phyloP scores from a whole-genome alignment of 805 yeast genomes.

The Candida peoriensis region DNA sequence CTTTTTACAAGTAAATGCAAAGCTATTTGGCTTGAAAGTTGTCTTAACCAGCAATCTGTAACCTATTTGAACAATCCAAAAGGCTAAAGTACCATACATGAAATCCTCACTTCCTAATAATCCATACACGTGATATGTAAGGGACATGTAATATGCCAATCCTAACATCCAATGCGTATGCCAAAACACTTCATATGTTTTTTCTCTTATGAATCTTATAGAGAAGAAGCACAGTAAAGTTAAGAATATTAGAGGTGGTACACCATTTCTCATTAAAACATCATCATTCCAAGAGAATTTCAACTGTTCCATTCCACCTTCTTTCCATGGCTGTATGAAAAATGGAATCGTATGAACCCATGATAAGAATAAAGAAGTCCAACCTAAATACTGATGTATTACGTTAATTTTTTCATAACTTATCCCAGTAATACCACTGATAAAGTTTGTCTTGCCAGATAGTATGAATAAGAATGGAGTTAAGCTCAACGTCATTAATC shows the following conservation, averaged over 20 bases:
- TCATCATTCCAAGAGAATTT: conserved; percentile 21
- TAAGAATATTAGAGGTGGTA: conserved; percentile 43
- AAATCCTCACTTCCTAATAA: conserved; percentile 35
- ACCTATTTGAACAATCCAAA: conserved; percentile 45
- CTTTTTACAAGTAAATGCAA: conserved; percentile 34
- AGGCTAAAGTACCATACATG: conserved; percentile 44
- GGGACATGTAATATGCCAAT: conserved; percentile 40
- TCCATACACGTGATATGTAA: conserved; percentile 40
- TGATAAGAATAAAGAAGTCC: conserved; percentile 39
- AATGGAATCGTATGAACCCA: conserved; percentile 50
- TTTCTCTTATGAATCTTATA: conserved; percentile 34
- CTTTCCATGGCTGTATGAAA: conserved; percentile 36
- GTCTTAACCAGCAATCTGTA: conserved; percentile 44
- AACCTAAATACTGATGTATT: conserved; percentile 38
- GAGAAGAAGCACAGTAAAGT: conserved; percentile 39
- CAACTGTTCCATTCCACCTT: conserved; percentile 42
- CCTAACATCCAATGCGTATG: conserved; percentile 52
- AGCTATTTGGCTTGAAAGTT: conserved; percentile 37
- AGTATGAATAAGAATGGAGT: conserved; percentile 45
- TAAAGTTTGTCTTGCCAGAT: conserved; percentile 48
- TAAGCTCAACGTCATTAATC: conserved; percentile 44
- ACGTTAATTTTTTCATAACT: conserved; percentile 51
- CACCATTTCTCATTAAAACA: conserved; percentile 32
- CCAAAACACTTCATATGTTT: conserved; percentile 42
- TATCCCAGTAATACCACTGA: conserved; percentile 45